A percentile compares a stretch with the other conserved stretches of the same genome.
Evolutionary conservation across 2,329 filamentous ascomycete genomes (phyloP).

Genomic region (Lizonia empirigonia): DNA sequence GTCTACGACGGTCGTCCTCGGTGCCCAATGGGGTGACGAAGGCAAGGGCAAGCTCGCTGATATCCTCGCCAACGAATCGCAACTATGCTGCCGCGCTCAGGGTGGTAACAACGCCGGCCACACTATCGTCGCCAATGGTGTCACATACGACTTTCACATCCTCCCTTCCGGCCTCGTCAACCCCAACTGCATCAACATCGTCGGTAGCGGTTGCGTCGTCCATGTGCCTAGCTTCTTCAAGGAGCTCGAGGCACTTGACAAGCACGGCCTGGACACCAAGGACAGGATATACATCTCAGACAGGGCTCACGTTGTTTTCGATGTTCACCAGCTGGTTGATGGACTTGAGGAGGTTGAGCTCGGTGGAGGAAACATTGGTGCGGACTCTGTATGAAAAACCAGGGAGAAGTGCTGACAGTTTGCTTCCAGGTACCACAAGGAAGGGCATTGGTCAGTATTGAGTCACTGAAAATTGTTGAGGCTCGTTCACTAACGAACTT

Average conservation of each 20-base stretch:
- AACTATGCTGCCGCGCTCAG: conserved; percentile 64
- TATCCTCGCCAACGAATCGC: conserved; percentile 58
- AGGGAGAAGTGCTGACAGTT: conserved; percentile 30
- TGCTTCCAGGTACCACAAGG: conserved; percentile 56
- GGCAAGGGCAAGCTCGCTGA: conserved; percentile 66
- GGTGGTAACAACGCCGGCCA: conserved; percentile 65
- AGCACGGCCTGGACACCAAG: conserved; percentile 64
- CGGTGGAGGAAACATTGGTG: conserved; percentile 53
- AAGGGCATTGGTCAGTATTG: conserved; percentile 54
- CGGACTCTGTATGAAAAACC: conserved; percentile 20
- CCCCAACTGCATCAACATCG: conserved; percentile 72
- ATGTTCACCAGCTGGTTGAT: conserved; percentile 70
- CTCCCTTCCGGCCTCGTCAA: conserved; percentile 70
- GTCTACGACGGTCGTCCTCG: conserved; percentile 64
- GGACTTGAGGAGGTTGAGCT: conserved; percentile 67
- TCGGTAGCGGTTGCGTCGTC: conserved; percentile 70
- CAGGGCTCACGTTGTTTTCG: conserved; percentile 67
- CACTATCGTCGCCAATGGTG: conserved; percentile 52
- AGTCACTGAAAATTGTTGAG: not conserved
- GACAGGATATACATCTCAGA: conserved; percentile 68
- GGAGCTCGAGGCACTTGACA: conserved; percentile 65
- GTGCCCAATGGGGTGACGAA: conserved; percentile 66
- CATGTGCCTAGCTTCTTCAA: conserved; percentile 71
- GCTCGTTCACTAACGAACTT: conserved; percentile 4
- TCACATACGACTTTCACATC: conserved; percentile 54